Evolutionary conservation across 768 basidiomycete genomes (phyloP), one percentile per base, ranked within the genome.

Genomic region (Termitomyces sp.): DNA sequence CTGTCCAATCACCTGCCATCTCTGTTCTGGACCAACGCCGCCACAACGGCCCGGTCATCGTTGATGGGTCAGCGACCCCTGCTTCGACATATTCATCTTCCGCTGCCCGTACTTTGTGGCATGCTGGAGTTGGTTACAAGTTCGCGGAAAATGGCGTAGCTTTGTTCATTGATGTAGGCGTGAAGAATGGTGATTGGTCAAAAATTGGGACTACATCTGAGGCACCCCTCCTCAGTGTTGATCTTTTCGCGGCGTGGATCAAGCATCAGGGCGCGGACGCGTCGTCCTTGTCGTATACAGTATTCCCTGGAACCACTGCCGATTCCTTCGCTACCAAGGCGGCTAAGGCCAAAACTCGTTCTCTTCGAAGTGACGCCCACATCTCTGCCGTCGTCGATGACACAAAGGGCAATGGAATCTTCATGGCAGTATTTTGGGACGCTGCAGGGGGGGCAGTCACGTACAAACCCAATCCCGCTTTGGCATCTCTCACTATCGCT

Each of bases 11-110:
- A 13, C 74, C 81, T 4, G 76, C 88, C 10, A 76, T 79, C 65
- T 82, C 83, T 24, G 86, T 90, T 44, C 78, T 91, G 18, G 88
- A 91, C 69, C 86, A 91, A 65, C 78, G 79, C 53, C 78, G 75
- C 4, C 76, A 72, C 48, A 67, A 62, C 32, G 82, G 78, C 3
- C 26, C 61, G 7, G 72, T 87, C 16, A 67, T 76, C 47, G 71
- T 87, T 22, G 69, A 86, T 62, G 76, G 75, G 5, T 36, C 41
- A 14, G 24, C 50, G 24, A 54, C 41, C 34, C 50, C 22, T 24
- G 49, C 37, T 6, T 20, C 48, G 18, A 49, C 31, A 34, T 57
- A 44, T 26, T 31, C 52, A 36, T 53, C 51, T 20, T 26, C 52
- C 12, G 59, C 63, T 24, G 69, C 71, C 2, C 65, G 65, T 6